phyloP scores from a whole-genome alignment of 1,284 basidiomycete species.

The Leccinum pachyderme region DNA sequence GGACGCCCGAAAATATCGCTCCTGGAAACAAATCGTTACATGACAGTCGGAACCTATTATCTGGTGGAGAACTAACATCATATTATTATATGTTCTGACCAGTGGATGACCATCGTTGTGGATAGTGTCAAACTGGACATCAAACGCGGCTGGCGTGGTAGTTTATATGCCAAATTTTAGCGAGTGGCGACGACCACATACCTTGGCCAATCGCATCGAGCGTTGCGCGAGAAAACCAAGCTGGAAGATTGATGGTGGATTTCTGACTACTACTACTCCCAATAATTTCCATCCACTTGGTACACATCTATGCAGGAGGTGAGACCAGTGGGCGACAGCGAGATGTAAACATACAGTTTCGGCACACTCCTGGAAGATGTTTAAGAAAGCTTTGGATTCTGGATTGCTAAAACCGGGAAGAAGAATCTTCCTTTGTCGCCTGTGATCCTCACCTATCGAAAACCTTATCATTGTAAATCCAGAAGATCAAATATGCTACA shows the following conservation, averaged over 20 bases:
- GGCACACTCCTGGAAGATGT: constrained; percentile 33
- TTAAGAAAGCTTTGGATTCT: constrained; percentile 39
- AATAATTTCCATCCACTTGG: constrained; percentile 46
- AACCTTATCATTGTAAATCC: neutral
- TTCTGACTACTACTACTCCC: constrained; percentile 27
- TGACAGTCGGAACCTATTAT: constrained; percentile 1
- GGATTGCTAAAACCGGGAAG: constrained; percentile 42
- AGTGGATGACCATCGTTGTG: constrained; percentile 39
- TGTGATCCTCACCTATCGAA: constrained; percentile 42
- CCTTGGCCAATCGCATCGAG: constrained; percentile 49
- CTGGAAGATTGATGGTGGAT: constrained; percentile 40
- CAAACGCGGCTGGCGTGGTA: constrained; percentile 39
- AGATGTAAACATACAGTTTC: constrained; percentile 21
- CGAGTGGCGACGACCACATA: constrained; percentile 17
- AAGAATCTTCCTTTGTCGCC: constrained; percentile 43
- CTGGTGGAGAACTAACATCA: constrained; percentile 31
- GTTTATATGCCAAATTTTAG: neutral
- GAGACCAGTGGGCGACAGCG: constrained; percentile 8
- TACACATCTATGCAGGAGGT: constrained; percentile 37
- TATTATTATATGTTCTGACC: constrained; percentile 31
- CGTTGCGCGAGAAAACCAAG: constrained; percentile 41
- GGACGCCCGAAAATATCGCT: constrained; percentile 24
- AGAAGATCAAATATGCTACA: neutral
- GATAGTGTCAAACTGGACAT: constrained; percentile 39
- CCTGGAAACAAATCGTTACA: constrained; percentile 11